Evolutionary conservation across 768 basidiomycete genomes (phyloP).

Genomic region (Mycena metata): DNA sequence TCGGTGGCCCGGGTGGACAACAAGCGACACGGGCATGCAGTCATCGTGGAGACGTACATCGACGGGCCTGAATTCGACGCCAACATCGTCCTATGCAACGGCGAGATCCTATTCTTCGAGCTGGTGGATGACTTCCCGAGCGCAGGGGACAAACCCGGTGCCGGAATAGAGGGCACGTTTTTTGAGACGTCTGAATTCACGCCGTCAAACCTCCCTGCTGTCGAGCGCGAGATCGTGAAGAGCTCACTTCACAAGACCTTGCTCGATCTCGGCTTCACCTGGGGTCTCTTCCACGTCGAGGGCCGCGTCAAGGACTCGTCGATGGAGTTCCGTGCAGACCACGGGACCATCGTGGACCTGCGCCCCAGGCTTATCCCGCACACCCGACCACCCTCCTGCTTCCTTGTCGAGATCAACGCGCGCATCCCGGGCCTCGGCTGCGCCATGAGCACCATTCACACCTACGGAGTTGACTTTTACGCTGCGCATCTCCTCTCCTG

Average conservation of each 20-base stretch:
- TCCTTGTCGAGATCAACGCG: slow-evolving; percentile 34
- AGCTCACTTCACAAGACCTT: slow-evolving; percentile 23
- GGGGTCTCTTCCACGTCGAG: slow-evolving; percentile 33
- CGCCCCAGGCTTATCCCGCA: slow-evolving; percentile 9
- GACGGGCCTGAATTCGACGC: slow-evolving; percentile 34
- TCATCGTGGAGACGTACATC: slow-evolving; percentile 32
- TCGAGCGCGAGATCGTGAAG: slow-evolving; percentile 24
- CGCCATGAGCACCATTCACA: slow-evolving; percentile 25
- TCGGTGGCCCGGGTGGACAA: slow-evolving; percentile 30
- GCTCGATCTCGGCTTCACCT: slow-evolving; percentile 24
- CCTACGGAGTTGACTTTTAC: slow-evolving; percentile 35
- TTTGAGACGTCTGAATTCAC: slow-evolving; percentile 36
- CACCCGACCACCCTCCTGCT: slow-evolving; percentile 10
- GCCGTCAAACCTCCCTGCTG: slow-evolving; percentile 13
- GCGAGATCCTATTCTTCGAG: slow-evolving; percentile 28
- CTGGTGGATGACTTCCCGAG: slow-evolving; percentile 33
- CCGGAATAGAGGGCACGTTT: slow-evolving; percentile 21
- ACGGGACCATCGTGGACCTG: slow-evolving; percentile 22
- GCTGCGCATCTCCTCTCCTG: slow-evolving; percentile 23
- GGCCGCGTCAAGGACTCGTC: slow-evolving; percentile 32
- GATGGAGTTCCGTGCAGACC: slow-evolving; percentile 30
- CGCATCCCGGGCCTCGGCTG: slow-evolving; percentile 33
- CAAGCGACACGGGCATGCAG: slow-evolving; percentile 22
- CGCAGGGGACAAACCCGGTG: slow-evolving; percentile 17
- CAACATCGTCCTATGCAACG: slow-evolving; percentile 29